A percentile compares a stretch with the other conserved stretches of the same genome.
Conservation (phyloP, 2,329 filamentous ascomycete genomes). For the Periconia digitata region DNA sequence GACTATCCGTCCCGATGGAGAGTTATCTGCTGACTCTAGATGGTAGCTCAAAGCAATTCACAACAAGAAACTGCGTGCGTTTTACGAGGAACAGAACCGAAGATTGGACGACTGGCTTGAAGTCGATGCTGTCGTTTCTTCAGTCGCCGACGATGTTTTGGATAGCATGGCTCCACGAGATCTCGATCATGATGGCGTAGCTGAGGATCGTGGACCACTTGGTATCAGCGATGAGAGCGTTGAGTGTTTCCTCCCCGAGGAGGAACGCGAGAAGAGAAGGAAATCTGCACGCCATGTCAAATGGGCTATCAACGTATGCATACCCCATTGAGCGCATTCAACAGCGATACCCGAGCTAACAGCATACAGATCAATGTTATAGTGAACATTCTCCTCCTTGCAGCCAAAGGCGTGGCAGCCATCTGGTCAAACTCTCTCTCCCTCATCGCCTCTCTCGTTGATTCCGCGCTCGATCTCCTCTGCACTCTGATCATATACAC, state of each 20-base stretch:
- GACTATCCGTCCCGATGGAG: background rate
- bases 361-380: constrained; percentile 55
- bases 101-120: constrained; percentile 61
- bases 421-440: constrained; percentile 61
- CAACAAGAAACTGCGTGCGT: constrained; percentile 54
- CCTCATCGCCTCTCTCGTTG: constrained; percentile 62
- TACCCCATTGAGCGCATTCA: background rate
- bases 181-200: constrained; percentile 58
- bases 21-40: background rate
- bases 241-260: constrained; percentile 58
- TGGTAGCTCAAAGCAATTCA: constrained; percentile 53
- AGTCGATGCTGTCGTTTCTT: constrained; percentile 59
- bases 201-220: constrained; percentile 55
- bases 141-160: constrained; percentile 60
- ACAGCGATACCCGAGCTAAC: constrained; percentile 5
- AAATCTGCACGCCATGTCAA: constrained; percentile 53
- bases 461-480: constrained; percentile 62
- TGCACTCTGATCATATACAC: constrained; percentile 64
- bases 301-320: constrained; percentile 57
- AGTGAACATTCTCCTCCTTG: constrained; percentile 60
- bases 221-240: constrained; percentile 53
- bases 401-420: constrained; percentile 59
- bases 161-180: constrained; percentile 61
- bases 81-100: constrained; percentile 59
- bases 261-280: constrained; percentile 53